Percentiles rank a stretch among this genome's conserved stretches.
phyloP scores from a whole-genome alignment of 352 stramenopile genomes.

The Phytophthora fragariaefolia region DNA sequence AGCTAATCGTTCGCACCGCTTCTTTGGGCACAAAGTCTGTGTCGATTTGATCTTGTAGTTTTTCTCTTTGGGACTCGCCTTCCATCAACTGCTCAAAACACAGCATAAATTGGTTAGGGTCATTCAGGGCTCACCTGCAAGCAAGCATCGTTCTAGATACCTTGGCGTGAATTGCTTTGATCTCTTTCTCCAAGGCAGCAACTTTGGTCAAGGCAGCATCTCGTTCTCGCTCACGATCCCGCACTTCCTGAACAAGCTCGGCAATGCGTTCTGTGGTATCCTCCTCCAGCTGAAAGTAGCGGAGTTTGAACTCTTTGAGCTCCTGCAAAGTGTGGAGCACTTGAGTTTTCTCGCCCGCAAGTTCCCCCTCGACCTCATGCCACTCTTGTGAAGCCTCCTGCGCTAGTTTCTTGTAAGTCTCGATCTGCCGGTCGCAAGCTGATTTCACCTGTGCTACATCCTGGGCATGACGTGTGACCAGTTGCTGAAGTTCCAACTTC shows the following conservation, averaged over 20 bases:
- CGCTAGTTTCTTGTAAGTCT: constrained; percentile 68
- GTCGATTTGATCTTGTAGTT: constrained; percentile 56
- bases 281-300: constrained; percentile 69
- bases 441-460: constrained; percentile 53
- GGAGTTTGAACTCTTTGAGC: constrained; percentile 78
- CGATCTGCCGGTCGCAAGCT: constrained; percentile 65
- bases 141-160: constrained; percentile 9
- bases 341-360: constrained; percentile 63
- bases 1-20: constrained; percentile 35
- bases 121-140: background rate
- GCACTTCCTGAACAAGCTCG: constrained; percentile 66
- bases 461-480: constrained; percentile 51
- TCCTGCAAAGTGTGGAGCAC: constrained; percentile 62
- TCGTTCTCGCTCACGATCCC: constrained; percentile 53
- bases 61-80: constrained; percentile 36
- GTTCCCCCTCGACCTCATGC: constrained; percentile 71
- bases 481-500: constrained; percentile 28
- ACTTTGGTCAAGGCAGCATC: constrained; percentile 29
- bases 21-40: constrained; percentile 58
- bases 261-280: constrained; percentile 67
- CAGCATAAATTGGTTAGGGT: background rate
- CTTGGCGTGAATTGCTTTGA: constrained; percentile 46
- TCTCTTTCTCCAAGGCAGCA: constrained; percentile 37
- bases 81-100: constrained; percentile 36
- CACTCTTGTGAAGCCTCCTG: constrained; percentile 70